Evolutionary conservation across 2,329 filamentous ascomycete genomes (phyloP).

Genomic region (Diplodia sapinea): DNA sequence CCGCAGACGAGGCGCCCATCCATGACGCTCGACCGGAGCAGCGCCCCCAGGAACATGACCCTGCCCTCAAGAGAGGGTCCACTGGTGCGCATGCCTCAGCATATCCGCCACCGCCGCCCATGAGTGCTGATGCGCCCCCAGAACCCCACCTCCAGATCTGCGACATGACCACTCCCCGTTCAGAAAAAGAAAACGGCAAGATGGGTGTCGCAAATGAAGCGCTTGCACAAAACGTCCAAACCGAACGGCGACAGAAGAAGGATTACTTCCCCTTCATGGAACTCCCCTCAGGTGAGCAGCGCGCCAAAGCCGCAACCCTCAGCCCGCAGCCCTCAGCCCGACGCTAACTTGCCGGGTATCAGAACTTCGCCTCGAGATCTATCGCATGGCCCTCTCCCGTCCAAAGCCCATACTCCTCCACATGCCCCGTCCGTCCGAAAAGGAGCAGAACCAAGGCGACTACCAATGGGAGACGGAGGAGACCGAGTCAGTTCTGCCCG

Average conservation of each 20-base stretch:
- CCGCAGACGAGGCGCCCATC: background rate
- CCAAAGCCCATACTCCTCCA: constrained; percentile 42
- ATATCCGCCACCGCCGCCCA: background rate
- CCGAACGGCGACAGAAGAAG: constrained; percentile 12
- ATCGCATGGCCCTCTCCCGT: constrained; percentile 46
- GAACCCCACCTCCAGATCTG: background rate
- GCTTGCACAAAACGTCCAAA: background rate
- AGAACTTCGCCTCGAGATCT: constrained; percentile 55
- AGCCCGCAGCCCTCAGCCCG: no score
- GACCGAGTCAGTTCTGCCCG: background rate
- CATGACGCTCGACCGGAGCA: background rate
- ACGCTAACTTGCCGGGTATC: constrained; percentile 41
- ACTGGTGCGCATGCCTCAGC: background rate
- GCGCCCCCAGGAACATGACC: background rate
- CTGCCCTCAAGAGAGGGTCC: background rate
- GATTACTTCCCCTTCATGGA: constrained; percentile 31
- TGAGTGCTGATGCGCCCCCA: background rate
- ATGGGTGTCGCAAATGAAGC: background rate
- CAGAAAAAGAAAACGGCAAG: background rate
- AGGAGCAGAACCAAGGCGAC: constrained; percentile 20
- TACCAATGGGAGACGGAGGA: constrained; percentile 4
- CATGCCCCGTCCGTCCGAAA: constrained; percentile 29
- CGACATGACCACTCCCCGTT: background rate
- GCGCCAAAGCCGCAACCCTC: background rate
- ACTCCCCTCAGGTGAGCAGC: constrained; percentile 28